Conservation (phyloP, 495 filamentous ascomycete genomes). For the Penicillium egyptiacum region DNA sequence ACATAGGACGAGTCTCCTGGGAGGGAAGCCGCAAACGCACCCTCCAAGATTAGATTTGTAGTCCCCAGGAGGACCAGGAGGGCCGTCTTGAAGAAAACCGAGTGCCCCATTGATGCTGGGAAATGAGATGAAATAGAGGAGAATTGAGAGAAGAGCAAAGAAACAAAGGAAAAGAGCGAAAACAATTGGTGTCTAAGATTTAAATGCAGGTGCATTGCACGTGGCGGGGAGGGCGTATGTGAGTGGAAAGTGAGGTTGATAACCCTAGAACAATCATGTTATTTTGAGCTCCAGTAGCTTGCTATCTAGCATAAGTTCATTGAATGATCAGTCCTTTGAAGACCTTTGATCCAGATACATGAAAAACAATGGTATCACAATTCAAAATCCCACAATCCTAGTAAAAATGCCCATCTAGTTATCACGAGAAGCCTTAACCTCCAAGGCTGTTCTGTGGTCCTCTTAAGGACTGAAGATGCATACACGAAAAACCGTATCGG, state of each 20-base stretch:
- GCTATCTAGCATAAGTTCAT: not conserved
- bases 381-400: not conserved
- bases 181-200: not conserved
- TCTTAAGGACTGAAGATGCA: not conserved
- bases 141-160: not conserved
- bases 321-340: no score
- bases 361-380: not conserved
- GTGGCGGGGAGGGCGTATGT: not conserved
- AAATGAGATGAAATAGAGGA: not conserved
- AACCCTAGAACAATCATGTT: not conserved
- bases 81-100: conserved; percentile 9
- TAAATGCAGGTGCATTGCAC: not conserved
- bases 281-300: not conserved
- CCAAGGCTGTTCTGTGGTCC: not conserved
- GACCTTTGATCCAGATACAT: not conserved
- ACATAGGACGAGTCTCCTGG: conserved; percentile 48
- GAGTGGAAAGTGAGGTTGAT: not conserved
- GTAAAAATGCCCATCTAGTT: not conserved
- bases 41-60: not conserved
- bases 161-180: not conserved
- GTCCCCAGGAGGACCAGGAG: conserved; percentile 10
- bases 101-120: not conserved
- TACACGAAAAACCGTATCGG: conserved; percentile 11
- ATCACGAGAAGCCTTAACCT: not conserved
- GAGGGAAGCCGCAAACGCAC: conserved; percentile 8